Base-by-base conservation (phyloP, 345 rosid species). In the Clausena lansium region DNA sequence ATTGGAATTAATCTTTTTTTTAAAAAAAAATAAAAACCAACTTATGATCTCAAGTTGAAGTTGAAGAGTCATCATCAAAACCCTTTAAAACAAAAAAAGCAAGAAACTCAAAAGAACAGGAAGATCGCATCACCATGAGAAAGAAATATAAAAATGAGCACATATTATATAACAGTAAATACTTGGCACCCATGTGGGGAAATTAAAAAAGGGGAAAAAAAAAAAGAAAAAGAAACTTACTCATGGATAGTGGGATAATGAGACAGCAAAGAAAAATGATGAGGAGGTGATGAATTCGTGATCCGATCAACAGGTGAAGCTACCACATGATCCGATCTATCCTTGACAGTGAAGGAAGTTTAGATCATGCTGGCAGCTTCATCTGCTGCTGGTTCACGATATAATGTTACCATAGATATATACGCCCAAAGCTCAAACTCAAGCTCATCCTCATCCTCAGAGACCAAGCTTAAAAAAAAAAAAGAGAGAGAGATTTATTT, bases 291-390 rank as follows among this genome's bases (percentile, higher is more conserved):
- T 52, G 54, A 9, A 25, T 47, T 55, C 85, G 87, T 84, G 87
- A 78, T 60, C 81, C 86, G 87, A 78, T 22, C 81, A 86, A 41
- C 84, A 83, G 89, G 87, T 86, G 89, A 88, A 83, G 82, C 87
- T 78, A 76, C 89, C 88, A 80, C 79, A 84, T 84, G 91, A 88
- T 88, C 91, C 75, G 65, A 81, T 58, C 83, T 59, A 55, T 73
- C 86, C 87, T 67, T 68, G 7, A 70, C 27, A 57, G 62, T 19
- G 73, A 79, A 80, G 85, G 67, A 71, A 78, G 82, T 71, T 82
- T 76, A 81, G 88, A 85, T 85, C 89, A 87, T 87, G 89, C 89
- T 87, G 89, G 89, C 89, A 87, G 88, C 89, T 87, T 85, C 86
- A 87, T 83, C 88, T 79, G 83, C 71, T 76, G 59, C 35, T 76